Evolutionary conservation across 371 early-diverging fungal genomes (phyloP).

Genomic region (Mucor sp.): DNA sequence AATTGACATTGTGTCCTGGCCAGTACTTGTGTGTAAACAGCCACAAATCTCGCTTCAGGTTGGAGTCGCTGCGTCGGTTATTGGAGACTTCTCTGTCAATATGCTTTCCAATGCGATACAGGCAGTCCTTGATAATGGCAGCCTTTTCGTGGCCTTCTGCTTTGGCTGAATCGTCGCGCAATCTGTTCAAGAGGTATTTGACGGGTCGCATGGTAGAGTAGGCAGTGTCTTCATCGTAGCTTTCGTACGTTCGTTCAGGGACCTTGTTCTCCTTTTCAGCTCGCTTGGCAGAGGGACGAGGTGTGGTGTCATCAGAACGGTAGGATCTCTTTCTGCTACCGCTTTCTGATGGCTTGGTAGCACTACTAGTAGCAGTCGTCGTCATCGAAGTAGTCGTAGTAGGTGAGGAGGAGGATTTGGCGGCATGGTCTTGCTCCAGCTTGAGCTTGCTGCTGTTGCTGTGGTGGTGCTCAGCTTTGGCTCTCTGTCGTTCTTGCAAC

Average conservation of each 20-base stretch:
- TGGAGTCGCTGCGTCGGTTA: not conserved
- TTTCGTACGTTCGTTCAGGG: conserved; percentile 5
- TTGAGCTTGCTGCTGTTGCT: not conserved
- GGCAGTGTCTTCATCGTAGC: conserved; percentile 13
- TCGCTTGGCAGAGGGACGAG: conserved; percentile 9
- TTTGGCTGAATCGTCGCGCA: conserved; percentile 55
- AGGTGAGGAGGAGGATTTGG: not conserved
- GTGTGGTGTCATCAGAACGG: not conserved
- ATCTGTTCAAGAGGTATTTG: conserved; percentile 7
- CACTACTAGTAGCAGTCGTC: no score
- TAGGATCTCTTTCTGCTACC: conserved; percentile 1
- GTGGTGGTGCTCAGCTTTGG: not conserved
- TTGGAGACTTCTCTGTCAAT: conserved; percentile 45
- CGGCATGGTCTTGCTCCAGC: not conserved
- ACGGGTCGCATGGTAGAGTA: conserved; percentile 24
- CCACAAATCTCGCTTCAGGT: conserved; percentile 53
- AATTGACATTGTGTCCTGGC: conserved; percentile 55
- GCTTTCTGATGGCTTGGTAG: not conserved
- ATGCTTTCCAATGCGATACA: conserved; percentile 64
- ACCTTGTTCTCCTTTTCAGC: conserved; percentile 17
- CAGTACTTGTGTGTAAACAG: conserved; percentile 66
- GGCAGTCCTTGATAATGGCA: conserved; percentile 57
- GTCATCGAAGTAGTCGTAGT: no score
- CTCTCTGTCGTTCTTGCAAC: not conserved
- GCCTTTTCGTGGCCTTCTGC: conserved; percentile 58